Base-by-base conservation (phyloP, 352 stramenopile genomes). In the Peronospora belbahrii region DNA sequence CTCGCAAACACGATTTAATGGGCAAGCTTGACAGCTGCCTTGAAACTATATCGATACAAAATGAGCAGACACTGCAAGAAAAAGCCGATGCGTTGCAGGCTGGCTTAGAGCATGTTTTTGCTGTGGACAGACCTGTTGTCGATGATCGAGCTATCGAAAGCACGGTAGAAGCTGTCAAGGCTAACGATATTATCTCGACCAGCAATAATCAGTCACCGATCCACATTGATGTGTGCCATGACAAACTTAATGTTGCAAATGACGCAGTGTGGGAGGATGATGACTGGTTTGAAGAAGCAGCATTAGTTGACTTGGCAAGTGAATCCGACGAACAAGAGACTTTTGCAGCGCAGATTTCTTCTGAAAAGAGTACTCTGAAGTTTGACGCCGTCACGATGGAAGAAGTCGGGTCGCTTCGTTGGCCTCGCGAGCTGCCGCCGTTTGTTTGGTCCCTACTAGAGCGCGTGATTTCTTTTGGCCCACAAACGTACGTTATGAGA, bases 401-500 rank as follows among this genome's bases (percentile, higher is more conserved):
- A 35, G 42, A 66, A 8, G 52, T 27, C 15, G 14, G 19, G 27
- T 48, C 53, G 7, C 5, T 23, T 19, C 17, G 24, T 14, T 66
- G 57, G 38, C 59, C 70, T 42, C 50, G 39, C 6, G 46, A 67
- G 35, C 24, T 73, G 1, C 61, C 55, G 4, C 47, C 52, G 9
- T 80, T 70, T 22, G 27, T 76, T 3, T 63, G 56, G 49, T 67
- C 56, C 3, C 61, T 88, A 6, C 63, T 88, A 17, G 39, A 36
- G 6, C 49, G 70, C 5, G 50, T 78, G 6, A 64, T 73, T 7
- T 51, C 58, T 6, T 74, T 55, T n/a, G 62, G 63, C 14, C 62
- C 70, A 2, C 66, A 74, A 33, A 80, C 77, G n/a, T 71, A 71
- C 33, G 70, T 79, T 11, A 88, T 86, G 77, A 70, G 56, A 14